Conservation (phyloP, 129 eudicot species). For the Smallanthus sonchifolius region DNA sequence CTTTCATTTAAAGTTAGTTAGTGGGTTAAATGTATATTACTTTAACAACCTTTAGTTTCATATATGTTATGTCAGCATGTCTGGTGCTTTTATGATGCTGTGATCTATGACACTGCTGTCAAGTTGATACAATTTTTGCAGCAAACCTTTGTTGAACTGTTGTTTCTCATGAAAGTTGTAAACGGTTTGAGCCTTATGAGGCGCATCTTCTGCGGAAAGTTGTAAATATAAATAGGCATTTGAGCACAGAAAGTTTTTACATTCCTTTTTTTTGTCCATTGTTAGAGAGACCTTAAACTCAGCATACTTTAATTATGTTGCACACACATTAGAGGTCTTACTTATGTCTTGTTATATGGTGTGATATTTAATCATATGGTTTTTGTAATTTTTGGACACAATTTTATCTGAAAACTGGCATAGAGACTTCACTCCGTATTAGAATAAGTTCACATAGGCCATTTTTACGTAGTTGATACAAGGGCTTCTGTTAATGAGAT, state of each 20-base stretch:
- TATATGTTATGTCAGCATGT: background rate
- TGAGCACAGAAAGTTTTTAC: background rate
- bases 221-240: background rate
- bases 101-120: constrained; percentile 7
- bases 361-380: background rate
- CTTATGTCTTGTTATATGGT: background rate
- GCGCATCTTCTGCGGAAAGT: background rate
- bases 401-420: background rate
- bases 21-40: too few species aligned
- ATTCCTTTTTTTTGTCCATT: background rate
- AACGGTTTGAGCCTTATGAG: background rate
- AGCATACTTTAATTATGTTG: background rate
- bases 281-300: background rate
- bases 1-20: too few species aligned
- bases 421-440: background rate
- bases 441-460: background rate
- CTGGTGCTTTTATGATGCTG: background rate
- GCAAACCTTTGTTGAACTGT: background rate
- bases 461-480: background rate
- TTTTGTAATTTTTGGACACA: background rate
- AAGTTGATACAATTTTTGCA: background rate
- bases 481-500: constrained; percentile 3
- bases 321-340: background rate
- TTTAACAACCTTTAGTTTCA: background rate
- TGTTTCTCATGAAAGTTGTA: background rate